Evolutionary conservation across 352 stramenopile species (phyloP), one percentile per base, ranked within the genome.

Genomic region (Phytopythium cucurbitacearum): DNA sequence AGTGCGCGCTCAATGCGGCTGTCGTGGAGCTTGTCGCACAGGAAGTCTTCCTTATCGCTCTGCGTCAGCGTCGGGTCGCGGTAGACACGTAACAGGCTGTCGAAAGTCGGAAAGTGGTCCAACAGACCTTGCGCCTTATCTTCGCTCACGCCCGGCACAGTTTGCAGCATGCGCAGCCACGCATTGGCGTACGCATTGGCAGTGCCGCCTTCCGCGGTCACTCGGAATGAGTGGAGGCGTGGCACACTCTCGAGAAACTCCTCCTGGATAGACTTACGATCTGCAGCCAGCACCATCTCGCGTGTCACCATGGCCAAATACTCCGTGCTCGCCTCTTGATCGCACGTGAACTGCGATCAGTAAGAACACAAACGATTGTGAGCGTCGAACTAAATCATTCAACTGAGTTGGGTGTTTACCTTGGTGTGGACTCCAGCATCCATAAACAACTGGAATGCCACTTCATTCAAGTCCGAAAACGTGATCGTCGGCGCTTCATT

Each of bases 91-190:
- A 84, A 62, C 10, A 91, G 67, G 34, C 68, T 82, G 42, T 56
- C 51, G 37, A 86, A 71, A 0, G 75, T 91, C 16, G 80, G 80
- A 34, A 81, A 91, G 42, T 81, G 63, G 47, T 87, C 59, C 9
- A 88, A 15, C 21, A 91, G 62, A 42, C 64, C 71, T 58, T 91
- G 80, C 16, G 80, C 80, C 12, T 81, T 80, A 60, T 80, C 75
- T 52, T 89, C 80, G 48, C 80, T 91, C 35, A 89, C 75, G 10
- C 75, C 69, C 4, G 80, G 80, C n/a, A 91, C 77, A 16, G 85
- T 78, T 56, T 87, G 80, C 13, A 91, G 69, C 80, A 91, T 91
- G n/a, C 77, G 80, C 10, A 91, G 60, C 80, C 80, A 91, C 28
- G 75, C 58, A 37, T 88, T 91, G 5, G 73, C 68, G 48, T 69